Conservation (phyloP, 2,329 filamentous ascomycete species). For the Fulvia fulva region DNA sequence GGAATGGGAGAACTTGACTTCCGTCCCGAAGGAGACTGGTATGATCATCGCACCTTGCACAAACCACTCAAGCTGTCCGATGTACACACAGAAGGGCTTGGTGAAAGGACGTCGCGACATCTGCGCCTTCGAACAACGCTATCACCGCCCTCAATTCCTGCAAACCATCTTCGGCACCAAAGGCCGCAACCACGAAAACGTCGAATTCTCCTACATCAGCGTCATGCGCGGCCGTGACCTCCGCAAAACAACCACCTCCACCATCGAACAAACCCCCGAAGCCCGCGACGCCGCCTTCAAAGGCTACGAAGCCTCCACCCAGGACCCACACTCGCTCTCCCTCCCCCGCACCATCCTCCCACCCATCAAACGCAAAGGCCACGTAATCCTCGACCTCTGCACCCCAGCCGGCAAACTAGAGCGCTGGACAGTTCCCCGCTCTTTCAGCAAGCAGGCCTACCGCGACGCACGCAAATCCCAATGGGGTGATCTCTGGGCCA, state of each 20-base stretch:
- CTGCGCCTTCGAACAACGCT: conserved; percentile 87
- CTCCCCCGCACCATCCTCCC: conserved; percentile 75
- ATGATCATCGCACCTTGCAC: conserved; percentile 71
- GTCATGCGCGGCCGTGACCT: conserved; percentile 71
- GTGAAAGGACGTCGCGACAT: conserved; percentile 77
- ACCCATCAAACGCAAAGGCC: conserved; percentile 81
- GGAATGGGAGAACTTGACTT: neutral
- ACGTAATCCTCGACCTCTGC: conserved; percentile 87
- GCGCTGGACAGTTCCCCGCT: conserved; percentile 87
- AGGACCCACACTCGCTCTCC: conserved; percentile 50
- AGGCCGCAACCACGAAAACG: conserved; percentile 80
- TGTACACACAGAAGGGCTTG: conserved; percentile 70
- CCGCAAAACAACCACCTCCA: conserved; percentile 31
- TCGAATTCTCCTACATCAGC: conserved; percentile 85
- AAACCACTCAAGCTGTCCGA: conserved; percentile 81
- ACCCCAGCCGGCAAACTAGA: conserved; percentile 81
- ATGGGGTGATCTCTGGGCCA: conserved; percentile 94
- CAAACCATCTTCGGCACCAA: conserved; percentile 67
- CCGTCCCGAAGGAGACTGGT: conserved; percentile 49
- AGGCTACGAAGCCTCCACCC: conserved; percentile 58
- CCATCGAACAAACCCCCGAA: conserved; percentile 47
- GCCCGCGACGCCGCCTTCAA: conserved; percentile 65
- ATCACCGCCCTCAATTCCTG: conserved; percentile 76
- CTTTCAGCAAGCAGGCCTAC: conserved; percentile 76
- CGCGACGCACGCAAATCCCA: conserved; percentile 83